Evolutionary conservation across 768 basidiomycete species (phyloP), one percentile per base, ranked within the genome.

Genomic region (Clathrus columnatus): DNA sequence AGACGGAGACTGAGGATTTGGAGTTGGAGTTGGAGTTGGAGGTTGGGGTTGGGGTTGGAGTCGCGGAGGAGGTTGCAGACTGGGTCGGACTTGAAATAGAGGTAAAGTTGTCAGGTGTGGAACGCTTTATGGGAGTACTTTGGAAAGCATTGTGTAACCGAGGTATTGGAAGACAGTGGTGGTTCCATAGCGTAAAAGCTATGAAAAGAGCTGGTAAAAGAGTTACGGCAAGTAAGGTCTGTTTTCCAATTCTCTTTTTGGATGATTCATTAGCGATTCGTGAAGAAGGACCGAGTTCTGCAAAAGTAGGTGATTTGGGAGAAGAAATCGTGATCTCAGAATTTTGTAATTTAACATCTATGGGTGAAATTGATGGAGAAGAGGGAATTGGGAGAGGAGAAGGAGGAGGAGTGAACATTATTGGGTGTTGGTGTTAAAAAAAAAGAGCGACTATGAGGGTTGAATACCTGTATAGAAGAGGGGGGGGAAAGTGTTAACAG

Each of bases 171-270:
- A 57, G 48, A 63, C n/a, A 62, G 60, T 28, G 62, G 36, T 45
- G 64, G 52, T 56, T 60, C 46, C 52, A 60, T 58, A 41, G 67
- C 67, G 58, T 75, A 63, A 28, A 72, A 61, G 63, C 56, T 75
- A 43, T 65, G 73, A 82, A n/a, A 71, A 78, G 16, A 29, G 54
- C 54, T 16, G 78, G 76, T 11, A 74, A 77, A 2, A 71, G 63
- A 10, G 81, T 79, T 57, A 86, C 72, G 43, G 82, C 53, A 36
- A 84, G 63, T 49, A 88, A 73, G 5, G 72, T 60, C 8, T 83
- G 59, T 2, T 8, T 36, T 28, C 27, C 18, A 29, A 29, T 47
- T 20, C 24, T 18, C 18, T 45, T 44, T 47, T 55, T 55, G 45
- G 46, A 32, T 7, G n/a, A 36, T 23, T 47, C 45, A 27, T 23